These are phyloP conservation scores for Psilocybe tampanensis DNA, from an alignment of 768 basidiomycete genomes.

Conservation along the genomic window DNA sequence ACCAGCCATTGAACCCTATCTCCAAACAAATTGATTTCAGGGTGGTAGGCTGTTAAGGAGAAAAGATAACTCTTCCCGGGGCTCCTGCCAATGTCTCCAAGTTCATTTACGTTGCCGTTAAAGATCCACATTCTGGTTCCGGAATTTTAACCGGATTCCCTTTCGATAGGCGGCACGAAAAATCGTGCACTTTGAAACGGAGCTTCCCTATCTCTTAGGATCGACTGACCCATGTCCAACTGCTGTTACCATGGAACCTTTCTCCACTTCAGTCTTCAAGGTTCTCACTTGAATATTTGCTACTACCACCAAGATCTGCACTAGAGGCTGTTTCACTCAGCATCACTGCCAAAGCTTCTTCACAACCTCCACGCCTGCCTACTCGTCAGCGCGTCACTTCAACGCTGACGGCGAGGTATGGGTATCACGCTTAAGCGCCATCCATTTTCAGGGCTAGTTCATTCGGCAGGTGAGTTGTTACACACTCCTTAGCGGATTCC, in stretches of 20 bases:
- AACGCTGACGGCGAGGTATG: constrained; percentile 81
- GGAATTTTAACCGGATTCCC: constrained; percentile 81
- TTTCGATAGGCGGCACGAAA: constrained; percentile 70
- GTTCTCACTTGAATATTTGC: constrained; percentile 88
- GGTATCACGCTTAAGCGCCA: constrained; percentile 87
- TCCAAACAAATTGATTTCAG: constrained; percentile 77
- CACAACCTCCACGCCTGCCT: constrained; percentile 80
- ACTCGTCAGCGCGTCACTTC: constrained; percentile 72
- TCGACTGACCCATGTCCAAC: constrained; percentile 87
- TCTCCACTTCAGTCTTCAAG: constrained; percentile 89
- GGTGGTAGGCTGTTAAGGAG: constrained; percentile 73
- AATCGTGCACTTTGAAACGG: constrained; percentile 71
- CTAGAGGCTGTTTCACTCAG: constrained; percentile 66
- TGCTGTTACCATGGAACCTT: constrained; percentile 87
- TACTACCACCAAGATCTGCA: constrained; percentile 90
- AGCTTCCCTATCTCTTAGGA: constrained; percentile 79
- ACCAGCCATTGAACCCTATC: constrained; percentile 73
- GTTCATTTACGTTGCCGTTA: constrained; percentile 72
- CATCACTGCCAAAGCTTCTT: constrained; percentile 78
- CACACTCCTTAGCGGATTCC: constrained; percentile 19
- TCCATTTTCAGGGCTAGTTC: constrained; percentile 91
- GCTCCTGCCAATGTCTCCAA: constrained; percentile 64
- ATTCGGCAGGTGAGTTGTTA: constrained; percentile 88
- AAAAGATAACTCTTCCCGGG: constrained; percentile 82
- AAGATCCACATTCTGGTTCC: constrained; percentile 74